A percentile compares a stretch with the other conserved stretches of the same genome.
These are phyloP conservation scores for Pseudozyma thailandica DNA, from an alignment of 1,284 basidiomycete species.

Conservation along the genomic window DNA sequence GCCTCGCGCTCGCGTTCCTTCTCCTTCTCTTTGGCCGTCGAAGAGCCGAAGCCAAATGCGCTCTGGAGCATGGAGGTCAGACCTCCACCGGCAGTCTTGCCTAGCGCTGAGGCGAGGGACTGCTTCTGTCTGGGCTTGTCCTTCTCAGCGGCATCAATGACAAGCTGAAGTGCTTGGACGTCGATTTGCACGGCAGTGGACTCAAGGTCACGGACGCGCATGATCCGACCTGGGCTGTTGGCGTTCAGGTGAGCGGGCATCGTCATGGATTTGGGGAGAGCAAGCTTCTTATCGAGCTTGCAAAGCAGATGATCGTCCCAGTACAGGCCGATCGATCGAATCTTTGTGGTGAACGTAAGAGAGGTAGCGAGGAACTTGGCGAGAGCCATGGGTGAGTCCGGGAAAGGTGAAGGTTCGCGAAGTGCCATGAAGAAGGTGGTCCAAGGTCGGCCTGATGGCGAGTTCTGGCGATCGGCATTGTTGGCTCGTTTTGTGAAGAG, in stretches of 20 bases:
- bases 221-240: constrained; percentile 72
- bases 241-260: constrained; percentile 73
- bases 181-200: constrained; percentile 81
- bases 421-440: constrained; percentile 91
- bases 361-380: constrained; percentile 90
- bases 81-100: constrained; percentile 62
- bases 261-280: constrained; percentile 73
- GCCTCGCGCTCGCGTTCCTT: constrained; percentile 35
- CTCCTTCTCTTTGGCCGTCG: constrained; percentile 45
- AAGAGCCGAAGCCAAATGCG: constrained; percentile 67
- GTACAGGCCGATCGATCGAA: constrained; percentile 75
- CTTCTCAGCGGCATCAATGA: constrained; percentile 76
- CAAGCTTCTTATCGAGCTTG: constrained; percentile 78
- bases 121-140: constrained; percentile 71
- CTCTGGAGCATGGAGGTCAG: constrained; percentile 67
- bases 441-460: constrained; percentile 73
- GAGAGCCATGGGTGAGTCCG: constrained; percentile 82
- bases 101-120: constrained; percentile 52
- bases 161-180: constrained; percentile 83
- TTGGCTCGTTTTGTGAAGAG: constrained; percentile 62
- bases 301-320: constrained; percentile 80
- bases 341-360: constrained; percentile 90
- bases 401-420: constrained; percentile 84
- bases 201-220: constrained; percentile 77
- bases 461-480: constrained; percentile 37